Evolutionary conservation across 2,329 filamentous ascomycete genomes (phyloP).

Genomic region (Fusarium odoratissimum): DNA sequence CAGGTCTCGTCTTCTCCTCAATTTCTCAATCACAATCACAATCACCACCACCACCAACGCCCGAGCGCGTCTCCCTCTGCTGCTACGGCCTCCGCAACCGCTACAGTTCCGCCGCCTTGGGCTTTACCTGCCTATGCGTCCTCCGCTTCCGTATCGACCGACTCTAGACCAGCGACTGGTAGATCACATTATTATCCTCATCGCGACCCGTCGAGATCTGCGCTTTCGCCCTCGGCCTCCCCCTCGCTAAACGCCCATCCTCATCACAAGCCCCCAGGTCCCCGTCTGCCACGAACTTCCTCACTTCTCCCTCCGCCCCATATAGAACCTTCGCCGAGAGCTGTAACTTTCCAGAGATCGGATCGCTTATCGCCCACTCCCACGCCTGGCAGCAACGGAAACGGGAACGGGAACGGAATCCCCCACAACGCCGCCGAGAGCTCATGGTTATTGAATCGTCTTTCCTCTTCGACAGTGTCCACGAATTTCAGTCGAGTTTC

Average conservation of each 20-base stretch:
- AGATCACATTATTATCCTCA: conserved; percentile 22
- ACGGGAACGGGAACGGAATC: conserved; percentile 33
- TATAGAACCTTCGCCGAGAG: conserved; percentile 43
- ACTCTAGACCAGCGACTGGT: conserved; percentile 30
- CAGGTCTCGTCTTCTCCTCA: conserved; percentile 37
- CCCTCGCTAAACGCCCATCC: conserved; percentile 39
- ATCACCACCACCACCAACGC: conserved; percentile 18
- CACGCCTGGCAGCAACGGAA: neutral
- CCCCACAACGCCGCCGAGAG: conserved; percentile 54
- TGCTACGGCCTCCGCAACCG: conserved; percentile 21
- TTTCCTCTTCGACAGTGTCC: conserved; percentile 64
- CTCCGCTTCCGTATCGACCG: conserved; percentile 29
- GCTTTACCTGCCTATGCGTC: conserved; percentile 30
- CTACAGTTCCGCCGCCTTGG: conserved; percentile 41
- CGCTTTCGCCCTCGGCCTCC: conserved; percentile 25
- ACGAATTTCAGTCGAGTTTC: conserved; percentile 55
- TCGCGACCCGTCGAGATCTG: conserved; percentile 35
- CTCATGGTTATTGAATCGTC: conserved; percentile 63
- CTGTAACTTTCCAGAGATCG: conserved; percentile 27
- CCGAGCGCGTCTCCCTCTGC: conserved; percentile 33
- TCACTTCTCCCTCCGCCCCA: conserved; percentile 57
- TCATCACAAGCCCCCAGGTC: conserved; percentile 46
- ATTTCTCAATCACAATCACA: conserved; percentile 9
- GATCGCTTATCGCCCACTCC: conserved; percentile 35
- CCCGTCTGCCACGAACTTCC: conserved; percentile 56